phyloP scores from a whole-genome alignment of 805 yeast species.

The Saccharomycodes ludwigii region DNA sequence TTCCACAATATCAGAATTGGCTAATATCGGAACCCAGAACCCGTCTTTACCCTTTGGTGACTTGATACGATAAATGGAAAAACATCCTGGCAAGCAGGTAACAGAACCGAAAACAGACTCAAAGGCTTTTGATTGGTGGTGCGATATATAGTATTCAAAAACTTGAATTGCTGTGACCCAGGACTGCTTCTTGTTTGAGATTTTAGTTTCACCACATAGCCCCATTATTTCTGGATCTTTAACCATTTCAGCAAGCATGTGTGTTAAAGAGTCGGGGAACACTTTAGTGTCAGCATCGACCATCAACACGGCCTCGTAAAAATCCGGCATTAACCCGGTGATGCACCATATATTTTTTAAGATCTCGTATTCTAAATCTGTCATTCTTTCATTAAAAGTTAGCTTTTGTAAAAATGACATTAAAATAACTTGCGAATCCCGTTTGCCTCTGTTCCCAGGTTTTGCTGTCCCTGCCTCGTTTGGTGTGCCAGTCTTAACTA shows the following conservation, averaged over 20 bases:
- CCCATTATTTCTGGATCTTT: constrained; percentile 84
- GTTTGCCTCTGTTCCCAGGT: constrained; percentile 93
- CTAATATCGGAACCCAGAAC: constrained; percentile 86
- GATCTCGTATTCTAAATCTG: constrained; percentile 74
- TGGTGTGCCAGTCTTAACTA: constrained; percentile 85
- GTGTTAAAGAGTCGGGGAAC: constrained; percentile 76
- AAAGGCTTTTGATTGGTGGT: constrained; percentile 88
- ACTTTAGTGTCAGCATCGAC: constrained; percentile 92
- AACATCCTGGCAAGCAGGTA: constrained; percentile 93
- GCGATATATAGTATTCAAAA: constrained; percentile 85
- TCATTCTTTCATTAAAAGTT: constrained; percentile 90
- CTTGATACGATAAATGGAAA: constrained; percentile 83
- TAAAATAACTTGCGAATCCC: constrained; percentile 84
- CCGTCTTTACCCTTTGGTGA: constrained; percentile 72
- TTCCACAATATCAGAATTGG: constrained; percentile 89
- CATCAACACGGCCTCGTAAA: constrained; percentile 76
- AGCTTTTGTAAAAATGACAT: constrained; percentile 84
- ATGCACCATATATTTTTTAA: constrained; percentile 64
- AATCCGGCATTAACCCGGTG: constrained; percentile 75
- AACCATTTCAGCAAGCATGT: constrained; percentile 83
- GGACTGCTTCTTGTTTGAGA: constrained; percentile 65
- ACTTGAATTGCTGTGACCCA: constrained; percentile 95
- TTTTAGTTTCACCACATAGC: constrained; percentile 88
- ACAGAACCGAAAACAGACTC: constrained; percentile 94
- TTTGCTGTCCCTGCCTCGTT: constrained; percentile 56